Base-by-base conservation (phyloP, 139 green algal genomes). In the Chlamydomonas urium region DNA sequence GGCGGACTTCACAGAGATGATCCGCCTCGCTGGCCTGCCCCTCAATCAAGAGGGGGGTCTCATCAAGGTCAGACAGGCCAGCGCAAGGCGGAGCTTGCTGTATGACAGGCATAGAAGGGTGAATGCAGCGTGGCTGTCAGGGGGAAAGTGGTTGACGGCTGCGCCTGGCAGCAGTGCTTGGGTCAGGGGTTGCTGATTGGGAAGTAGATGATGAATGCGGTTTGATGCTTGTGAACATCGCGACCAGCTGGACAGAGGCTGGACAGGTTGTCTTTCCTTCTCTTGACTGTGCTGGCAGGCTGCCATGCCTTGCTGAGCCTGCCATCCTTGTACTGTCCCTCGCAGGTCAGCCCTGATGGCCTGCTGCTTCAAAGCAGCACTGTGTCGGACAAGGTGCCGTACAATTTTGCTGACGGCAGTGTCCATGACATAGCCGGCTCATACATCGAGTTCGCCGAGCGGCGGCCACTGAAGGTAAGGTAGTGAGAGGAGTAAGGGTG, bases 321-420 rank as follows among this genome's bases (percentile, higher is more conserved):
- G 17, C 21, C 17, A 56, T 56, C 45, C 45, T 56, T 75, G 36
- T 23, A 47, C 17, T 45, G 61, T n/a, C 59, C 34, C 21, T 10
- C 45, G 65, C 75, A 91, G 86, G 80, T 83, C 0, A 85, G 69
- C 33, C 85, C 91, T 24, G 91, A 97, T 67, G 83, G 74, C 10
- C 48, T 76, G 31, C 85, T 97, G 33, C 81, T 87, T 32, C 91
- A 97, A 75, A 87, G 75, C 71, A 86, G 81, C 32, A 92, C 89
- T 0, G 50, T 93, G 42, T 85, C 91, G 4, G 91, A 97, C 69
- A 45, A 59, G 6, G 33, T 81, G 4, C 53, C 67, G 0, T 88
- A 81, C 66, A 50, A 34, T 31, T 95, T 95, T 73, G 66, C 71
- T 0, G 65, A 73, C 38, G 87, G 84, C 0, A 47, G 6, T 8